Evolutionary conservation across 805 yeast species (phyloP).

Genomic region (Ogataea pini): DNA sequence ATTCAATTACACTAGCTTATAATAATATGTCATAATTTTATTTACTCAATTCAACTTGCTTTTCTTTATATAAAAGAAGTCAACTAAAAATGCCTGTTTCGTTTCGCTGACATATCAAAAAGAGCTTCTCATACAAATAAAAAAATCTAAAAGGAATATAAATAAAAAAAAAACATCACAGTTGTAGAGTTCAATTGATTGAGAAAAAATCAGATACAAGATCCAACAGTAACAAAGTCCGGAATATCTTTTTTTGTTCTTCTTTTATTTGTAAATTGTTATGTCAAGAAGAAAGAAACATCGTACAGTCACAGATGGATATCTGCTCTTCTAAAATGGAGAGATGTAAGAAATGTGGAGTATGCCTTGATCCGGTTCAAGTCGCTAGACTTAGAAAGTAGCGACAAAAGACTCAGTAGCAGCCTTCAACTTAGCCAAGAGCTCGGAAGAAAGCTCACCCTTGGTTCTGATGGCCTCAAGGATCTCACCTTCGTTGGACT

Average conservation of each 20-base stretch:
- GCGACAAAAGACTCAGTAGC: conserved; percentile 93
- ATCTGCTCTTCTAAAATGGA: conserved; percentile 20
- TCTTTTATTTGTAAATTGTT: conserved; percentile 21
- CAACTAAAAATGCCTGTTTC: conserved; percentile 21
- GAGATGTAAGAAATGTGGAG: conserved; percentile 9
- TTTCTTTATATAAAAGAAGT: conserved; percentile 11
- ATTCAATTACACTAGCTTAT: no score
- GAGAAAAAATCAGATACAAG: conserved; percentile 11
- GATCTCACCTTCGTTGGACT: conserved; percentile 84
- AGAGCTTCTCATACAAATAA: conserved; percentile 20
- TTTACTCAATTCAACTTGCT: conserved; percentile 9
- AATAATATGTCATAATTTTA: conserved; percentile 6
- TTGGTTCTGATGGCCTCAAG: conserved; percentile 78
- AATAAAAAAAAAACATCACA: conserved; percentile 24
- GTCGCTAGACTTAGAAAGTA: conserved; percentile 59
- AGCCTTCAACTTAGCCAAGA: conserved; percentile 81
- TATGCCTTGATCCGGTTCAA: conserved; percentile 5
- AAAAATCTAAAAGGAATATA: conserved; percentile 19
- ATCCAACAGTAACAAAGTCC: conserved; percentile 14
- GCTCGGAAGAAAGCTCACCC: conserved; percentile 90
- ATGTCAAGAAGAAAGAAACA: conserved; percentile 25
- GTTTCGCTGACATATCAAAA: conserved; percentile 22
- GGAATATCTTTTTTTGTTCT: conserved; percentile 24
- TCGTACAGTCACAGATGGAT: conserved; percentile 21
- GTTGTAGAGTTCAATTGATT: conserved; percentile 8